phyloP scores from a whole-genome alignment of 441 rosid species.

The Gossypium trilobum region DNA sequence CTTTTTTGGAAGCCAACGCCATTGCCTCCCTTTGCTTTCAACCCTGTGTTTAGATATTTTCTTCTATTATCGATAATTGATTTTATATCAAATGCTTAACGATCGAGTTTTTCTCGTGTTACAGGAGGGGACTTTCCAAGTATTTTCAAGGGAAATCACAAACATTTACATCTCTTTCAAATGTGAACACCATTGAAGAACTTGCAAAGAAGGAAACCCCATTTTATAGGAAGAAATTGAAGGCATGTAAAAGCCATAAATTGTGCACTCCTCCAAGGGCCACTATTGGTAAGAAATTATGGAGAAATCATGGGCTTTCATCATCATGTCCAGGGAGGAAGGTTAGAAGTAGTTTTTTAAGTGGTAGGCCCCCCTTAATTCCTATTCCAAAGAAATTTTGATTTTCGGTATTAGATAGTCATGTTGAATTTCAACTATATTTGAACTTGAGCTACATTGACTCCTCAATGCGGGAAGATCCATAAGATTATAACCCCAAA shows the following conservation, averaged over 20 bases:
- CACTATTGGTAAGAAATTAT: slow-evolving; percentile 33
- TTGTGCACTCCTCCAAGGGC: slow-evolving; percentile 29
- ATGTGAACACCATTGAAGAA: slow-evolving; percentile 32
- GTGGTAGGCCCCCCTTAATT: slow-evolving; percentile 25
- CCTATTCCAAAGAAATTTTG: slow-evolving; percentile 26
- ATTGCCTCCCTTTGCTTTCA: too few species aligned
- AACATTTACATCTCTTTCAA: slow-evolving; percentile 36
- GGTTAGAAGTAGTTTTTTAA: slow-evolving; percentile 15
- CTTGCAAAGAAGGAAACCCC: slow-evolving; percentile 39
- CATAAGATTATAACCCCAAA: too few species aligned
- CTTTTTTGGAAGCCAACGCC: too few species aligned
- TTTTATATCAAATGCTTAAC: too few species aligned
- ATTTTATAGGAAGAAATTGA: slow-evolving; percentile 23
- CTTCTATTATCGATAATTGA: too few species aligned
- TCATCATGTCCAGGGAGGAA: slow-evolving; percentile 18
- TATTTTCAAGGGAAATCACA: slow-evolving; percentile 38
- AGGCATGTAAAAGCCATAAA: slow-evolving; percentile 26
- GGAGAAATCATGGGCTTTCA: slow-evolving; percentile 16
- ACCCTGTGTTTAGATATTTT: too few species aligned
- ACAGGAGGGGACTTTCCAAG: slow-evolving; percentile 47
- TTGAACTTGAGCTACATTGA: too few species aligned
- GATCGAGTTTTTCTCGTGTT: not conserved
- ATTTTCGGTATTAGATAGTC: too few species aligned
- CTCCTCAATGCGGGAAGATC: too few species aligned
- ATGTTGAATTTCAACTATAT: too few species aligned